A percentile compares a stretch with the other conserved stretches of the same genome.
Evolutionary conservation across 257 asterid species (phyloP).

Genomic region (Nicotiana otophora): DNA sequence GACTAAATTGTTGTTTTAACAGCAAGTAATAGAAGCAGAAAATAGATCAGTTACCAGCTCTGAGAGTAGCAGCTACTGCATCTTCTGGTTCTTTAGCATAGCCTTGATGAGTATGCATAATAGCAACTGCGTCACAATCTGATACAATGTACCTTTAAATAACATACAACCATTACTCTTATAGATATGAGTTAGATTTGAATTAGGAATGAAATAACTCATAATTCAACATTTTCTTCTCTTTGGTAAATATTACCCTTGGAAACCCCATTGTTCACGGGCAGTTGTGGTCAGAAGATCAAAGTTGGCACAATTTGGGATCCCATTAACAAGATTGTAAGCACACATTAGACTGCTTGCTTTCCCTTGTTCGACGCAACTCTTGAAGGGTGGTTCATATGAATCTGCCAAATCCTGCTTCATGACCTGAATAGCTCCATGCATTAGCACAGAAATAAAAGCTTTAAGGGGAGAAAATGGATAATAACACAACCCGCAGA

Average conservation of each 20-base stretch:
- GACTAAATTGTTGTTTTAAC: background rate
- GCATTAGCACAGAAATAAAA: background rate
- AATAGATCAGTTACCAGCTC: constrained; percentile 46
- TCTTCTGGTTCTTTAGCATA: constrained; percentile 67
- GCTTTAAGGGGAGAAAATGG: background rate
- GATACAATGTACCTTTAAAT: constrained; percentile 48
- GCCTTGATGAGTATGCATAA: constrained; percentile 44
- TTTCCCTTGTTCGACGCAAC: constrained; percentile 49
- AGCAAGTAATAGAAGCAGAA: background rate
- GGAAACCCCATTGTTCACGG: constrained; percentile 64
- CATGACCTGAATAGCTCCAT: constrained; percentile 33
- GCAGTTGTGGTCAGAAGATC: constrained; percentile 45
- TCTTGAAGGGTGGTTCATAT: constrained; percentile 65
- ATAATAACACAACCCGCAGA: background rate
- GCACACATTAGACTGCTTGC: constrained; percentile 75
- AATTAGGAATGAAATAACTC: background rate
- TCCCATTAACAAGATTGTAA: constrained; percentile 60
- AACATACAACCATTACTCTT: background rate
- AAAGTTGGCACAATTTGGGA: constrained; percentile 60
- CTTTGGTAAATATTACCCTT: constrained; percentile 32
- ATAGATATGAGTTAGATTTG: background rate
- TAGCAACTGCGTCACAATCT: constrained; percentile 66
- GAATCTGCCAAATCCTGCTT: constrained; percentile 71
- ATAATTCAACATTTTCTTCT: background rate
- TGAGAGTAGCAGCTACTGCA: constrained; percentile 61